phyloP scores from a whole-genome alignment of 2,329 filamentous ascomycete species.

The Cladophialophora exuberans region DNA sequence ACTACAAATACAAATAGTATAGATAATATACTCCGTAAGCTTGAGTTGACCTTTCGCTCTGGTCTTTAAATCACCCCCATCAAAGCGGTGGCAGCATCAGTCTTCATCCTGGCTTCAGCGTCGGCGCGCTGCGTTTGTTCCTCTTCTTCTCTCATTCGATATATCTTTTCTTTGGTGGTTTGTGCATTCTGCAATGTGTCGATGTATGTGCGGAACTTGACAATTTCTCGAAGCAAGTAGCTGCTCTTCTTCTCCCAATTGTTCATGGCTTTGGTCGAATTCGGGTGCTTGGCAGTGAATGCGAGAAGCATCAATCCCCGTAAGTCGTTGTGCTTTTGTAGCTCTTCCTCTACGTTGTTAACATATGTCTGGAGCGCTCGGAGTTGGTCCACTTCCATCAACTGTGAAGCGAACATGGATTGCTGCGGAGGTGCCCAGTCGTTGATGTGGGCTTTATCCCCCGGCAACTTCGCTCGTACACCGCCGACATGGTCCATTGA shows the following conservation, averaged over 20 bases:
- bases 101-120: slow-evolving; percentile 19
- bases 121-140: slow-evolving; percentile 21
- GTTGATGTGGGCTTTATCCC: slow-evolving; percentile 79
- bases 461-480: slow-evolving; percentile 71
- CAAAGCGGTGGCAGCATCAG: background rate
- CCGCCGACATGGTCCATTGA: slow-evolving; percentile 67
- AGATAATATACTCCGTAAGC: background rate
- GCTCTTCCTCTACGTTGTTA: slow-evolving; percentile 79
- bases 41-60: background rate
- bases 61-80: slow-evolving; percentile 1
- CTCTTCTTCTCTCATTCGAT: slow-evolving; percentile 42
- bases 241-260: slow-evolving; percentile 98
- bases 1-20: slow-evolving; percentile 8
- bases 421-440: slow-evolving; percentile 90
- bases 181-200: slow-evolving; percentile 78
- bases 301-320: slow-evolving; percentile 85
- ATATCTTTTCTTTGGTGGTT: slow-evolving; percentile 70
- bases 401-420: slow-evolving; percentile 81
- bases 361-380: slow-evolving; percentile 77
- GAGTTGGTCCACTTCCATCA: slow-evolving; percentile 81
- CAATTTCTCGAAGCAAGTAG: slow-evolving; percentile 88
- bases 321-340: slow-evolving; percentile 85
- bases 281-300: slow-evolving; percentile 81
- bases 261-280: slow-evolving; percentile 80
- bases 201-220: slow-evolving; percentile 95